Evolutionary conservation across 2,329 filamentous ascomycete genomes (phyloP).

Genomic region (Teratosphaeria zuluensis): DNA sequence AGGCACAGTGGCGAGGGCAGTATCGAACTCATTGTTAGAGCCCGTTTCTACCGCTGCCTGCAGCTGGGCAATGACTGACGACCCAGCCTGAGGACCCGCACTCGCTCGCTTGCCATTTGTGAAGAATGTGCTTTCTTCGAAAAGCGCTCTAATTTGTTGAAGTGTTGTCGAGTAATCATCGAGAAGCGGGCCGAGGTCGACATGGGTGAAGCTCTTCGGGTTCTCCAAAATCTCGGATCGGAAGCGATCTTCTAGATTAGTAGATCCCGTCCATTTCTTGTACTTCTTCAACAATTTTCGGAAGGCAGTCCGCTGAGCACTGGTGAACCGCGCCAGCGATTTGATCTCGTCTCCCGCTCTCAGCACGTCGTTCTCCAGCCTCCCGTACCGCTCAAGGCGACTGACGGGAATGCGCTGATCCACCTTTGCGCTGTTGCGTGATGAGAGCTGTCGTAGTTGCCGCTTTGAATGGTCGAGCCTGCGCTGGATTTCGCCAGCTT

Average conservation of each 20-base stretch:
- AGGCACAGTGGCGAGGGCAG: constrained; percentile 38
- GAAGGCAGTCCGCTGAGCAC: constrained; percentile 66
- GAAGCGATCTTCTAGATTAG: constrained; percentile 54
- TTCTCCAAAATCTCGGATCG: constrained; percentile 54
- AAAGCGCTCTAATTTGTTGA: constrained; percentile 35
- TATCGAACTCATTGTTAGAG: constrained; percentile 40
- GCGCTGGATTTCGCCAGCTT: constrained; percentile 65
- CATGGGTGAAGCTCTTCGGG: constrained; percentile 61
- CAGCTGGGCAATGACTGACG: constrained; percentile 27
- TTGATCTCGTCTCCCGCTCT: constrained; percentile 62
- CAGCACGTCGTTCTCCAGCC: constrained; percentile 40
- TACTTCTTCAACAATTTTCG: constrained; percentile 82
- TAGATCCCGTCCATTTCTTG: constrained; percentile 74
- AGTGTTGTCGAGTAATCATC: constrained; percentile 40
- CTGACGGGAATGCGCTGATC: constrained; percentile 31
- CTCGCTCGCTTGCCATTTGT: not conserved
- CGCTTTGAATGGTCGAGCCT: constrained; percentile 40
- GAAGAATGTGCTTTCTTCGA: constrained; percentile 24
- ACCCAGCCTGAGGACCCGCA: constrained; percentile 1
- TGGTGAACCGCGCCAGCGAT: constrained; percentile 60
- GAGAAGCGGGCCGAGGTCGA: constrained; percentile 49
- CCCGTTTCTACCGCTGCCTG: constrained; percentile 30
- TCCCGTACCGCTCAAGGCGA: constrained; percentile 41
- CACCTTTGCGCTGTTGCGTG: constrained; percentile 9
- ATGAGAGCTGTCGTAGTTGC: constrained; percentile 18